A percentile compares a stretch with the other conserved stretches of the same genome.
These are phyloP conservation scores for Mucor lusitanicus DNA, from an alignment of 371 early-diverging fungal genomes.

Conservation along the genomic window DNA sequence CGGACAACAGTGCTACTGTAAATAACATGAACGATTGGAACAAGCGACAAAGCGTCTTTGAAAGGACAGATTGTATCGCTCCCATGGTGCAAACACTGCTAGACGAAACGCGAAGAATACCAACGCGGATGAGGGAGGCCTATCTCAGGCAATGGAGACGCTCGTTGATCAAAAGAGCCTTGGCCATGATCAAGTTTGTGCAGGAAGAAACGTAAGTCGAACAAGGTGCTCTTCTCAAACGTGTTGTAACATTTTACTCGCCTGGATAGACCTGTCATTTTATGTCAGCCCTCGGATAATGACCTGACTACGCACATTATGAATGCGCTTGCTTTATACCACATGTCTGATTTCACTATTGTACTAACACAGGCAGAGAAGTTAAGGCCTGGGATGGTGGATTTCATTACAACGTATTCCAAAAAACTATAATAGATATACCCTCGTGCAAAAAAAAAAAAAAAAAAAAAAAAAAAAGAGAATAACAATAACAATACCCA, in stretches of 20 bases:
- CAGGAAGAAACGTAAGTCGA: constrained; percentile 53
- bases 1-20: not conserved
- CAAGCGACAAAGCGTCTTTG: constrained; percentile 38
- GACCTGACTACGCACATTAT: constrained; percentile 28
- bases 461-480: no score
- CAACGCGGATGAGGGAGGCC: constrained; percentile 53
- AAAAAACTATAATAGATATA: constrained; percentile 22
- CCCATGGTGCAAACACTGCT: constrained; percentile 58
- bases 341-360: constrained; percentile 47
- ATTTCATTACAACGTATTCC: constrained; percentile 26
- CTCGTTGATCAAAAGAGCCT: constrained; percentile 43
- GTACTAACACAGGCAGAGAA: constrained; percentile 61
- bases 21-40: constrained; percentile 30
- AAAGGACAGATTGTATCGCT: constrained; percentile 44
- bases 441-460: not conserved
- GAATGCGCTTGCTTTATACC: constrained; percentile 34
- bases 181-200: constrained; percentile 55
- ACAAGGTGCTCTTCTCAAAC: no score
- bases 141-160: constrained; percentile 62
- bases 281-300: constrained; percentile 26
- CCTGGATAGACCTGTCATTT: constrained; percentile 7
- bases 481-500: no score
- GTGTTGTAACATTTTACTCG: not conserved
- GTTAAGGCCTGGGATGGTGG: constrained; percentile 52
- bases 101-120: constrained; percentile 47